These are phyloP conservation scores for Yamadazyma blattariae DNA, from an alignment of 1,139 yeast species.

Conservation along the genomic window DNA sequence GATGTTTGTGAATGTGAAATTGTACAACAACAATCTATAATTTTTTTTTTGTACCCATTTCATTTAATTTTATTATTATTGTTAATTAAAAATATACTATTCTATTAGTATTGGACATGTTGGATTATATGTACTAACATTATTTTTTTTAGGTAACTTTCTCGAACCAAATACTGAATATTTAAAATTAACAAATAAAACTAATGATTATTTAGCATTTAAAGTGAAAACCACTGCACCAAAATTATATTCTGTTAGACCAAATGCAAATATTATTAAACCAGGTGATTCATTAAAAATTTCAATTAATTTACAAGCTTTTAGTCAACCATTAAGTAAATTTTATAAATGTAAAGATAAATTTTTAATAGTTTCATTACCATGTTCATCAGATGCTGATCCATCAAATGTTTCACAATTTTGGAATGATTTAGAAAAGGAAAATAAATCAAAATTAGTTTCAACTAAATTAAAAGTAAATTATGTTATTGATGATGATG, in stretches of 20 bases:
- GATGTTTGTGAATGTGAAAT: too few species aligned
- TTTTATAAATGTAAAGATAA: slow-evolving; percentile 86
- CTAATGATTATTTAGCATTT: slow-evolving; percentile 69
- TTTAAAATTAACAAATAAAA: slow-evolving; percentile 65
- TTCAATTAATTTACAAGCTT: slow-evolving; percentile 82
- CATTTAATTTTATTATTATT: too few species aligned
- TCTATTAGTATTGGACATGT: too few species aligned
- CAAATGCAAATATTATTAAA: slow-evolving; percentile 78
- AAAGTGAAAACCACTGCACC: slow-evolving; percentile 99
- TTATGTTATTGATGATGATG: slow-evolving; percentile 42
- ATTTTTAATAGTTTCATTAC: slow-evolving; percentile 83
- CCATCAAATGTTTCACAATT: slow-evolving; percentile 58
- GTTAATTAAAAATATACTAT: too few species aligned
- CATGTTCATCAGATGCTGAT: slow-evolving; percentile 62
- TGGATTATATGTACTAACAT: slow-evolving; percentile 2
- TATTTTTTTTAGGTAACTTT: slow-evolving; percentile 57
- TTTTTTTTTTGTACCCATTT: too few species aligned
- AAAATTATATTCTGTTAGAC: slow-evolving; percentile 91
- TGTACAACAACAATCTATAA: too few species aligned
- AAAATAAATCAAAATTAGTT: slow-evolving; percentile 55
- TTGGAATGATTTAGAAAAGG: slow-evolving; percentile 71
- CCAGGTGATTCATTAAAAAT: slow-evolving; percentile 76
- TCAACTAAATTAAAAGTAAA: slow-evolving; percentile 80
- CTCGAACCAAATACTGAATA: slow-evolving; percentile 69
- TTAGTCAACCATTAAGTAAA: slow-evolving; percentile 68